Evolutionary conservation across 2,329 filamentous ascomycete species (phyloP).

Genomic region (Aschersonia sp.): DNA sequence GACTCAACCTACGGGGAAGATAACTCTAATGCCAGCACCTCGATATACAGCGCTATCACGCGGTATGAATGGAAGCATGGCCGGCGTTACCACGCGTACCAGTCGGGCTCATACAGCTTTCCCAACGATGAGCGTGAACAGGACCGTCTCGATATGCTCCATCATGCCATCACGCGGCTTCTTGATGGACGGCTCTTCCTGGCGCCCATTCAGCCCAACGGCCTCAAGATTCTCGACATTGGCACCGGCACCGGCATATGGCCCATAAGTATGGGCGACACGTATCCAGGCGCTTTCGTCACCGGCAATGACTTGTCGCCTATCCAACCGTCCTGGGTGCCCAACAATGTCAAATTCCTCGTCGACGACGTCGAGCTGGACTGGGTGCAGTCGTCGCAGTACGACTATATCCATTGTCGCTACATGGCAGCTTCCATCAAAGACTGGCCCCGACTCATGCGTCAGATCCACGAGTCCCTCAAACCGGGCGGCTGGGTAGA

Average conservation of each 20-base stretch:
- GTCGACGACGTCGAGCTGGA: conserved; percentile 44
- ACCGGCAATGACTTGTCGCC: conserved; percentile 25
- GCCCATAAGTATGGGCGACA: conserved; percentile 29
- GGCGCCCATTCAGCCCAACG: conserved; percentile 20
- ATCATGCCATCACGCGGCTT: conserved; percentile 17
- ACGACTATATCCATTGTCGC: conserved; percentile 20
- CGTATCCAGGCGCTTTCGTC: conserved; percentile 19
- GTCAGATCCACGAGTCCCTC: conserved; percentile 17
- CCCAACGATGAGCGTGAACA: conserved; percentile 24
- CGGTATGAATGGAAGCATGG: conserved; percentile 24
- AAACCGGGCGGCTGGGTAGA: conserved; percentile 33
- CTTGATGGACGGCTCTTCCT: conserved; percentile 19
- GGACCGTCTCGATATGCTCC: conserved; percentile 22
- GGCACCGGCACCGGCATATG: conserved; percentile 32
- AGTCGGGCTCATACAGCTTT: conserved; percentile 19
- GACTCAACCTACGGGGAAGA: conserved; percentile 6
- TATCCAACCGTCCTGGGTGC: conserved; percentile 32
- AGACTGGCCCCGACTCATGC: conserved; percentile 13
- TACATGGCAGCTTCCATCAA: conserved; percentile 20
- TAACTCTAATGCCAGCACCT: conserved; percentile 7
- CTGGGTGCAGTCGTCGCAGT: conserved; percentile 23
- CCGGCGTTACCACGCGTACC: conserved; percentile 24
- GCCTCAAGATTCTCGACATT: conserved; percentile 25
- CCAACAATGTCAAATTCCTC: conserved; percentile 41
- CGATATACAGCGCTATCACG: conserved; percentile 18